A percentile compares a stretch with the other conserved stretches of the same genome.
These are phyloP conservation scores for Scutellaria baicalensis DNA, from an alignment of 257 asterid genomes.

Conservation along the genomic window DNA sequence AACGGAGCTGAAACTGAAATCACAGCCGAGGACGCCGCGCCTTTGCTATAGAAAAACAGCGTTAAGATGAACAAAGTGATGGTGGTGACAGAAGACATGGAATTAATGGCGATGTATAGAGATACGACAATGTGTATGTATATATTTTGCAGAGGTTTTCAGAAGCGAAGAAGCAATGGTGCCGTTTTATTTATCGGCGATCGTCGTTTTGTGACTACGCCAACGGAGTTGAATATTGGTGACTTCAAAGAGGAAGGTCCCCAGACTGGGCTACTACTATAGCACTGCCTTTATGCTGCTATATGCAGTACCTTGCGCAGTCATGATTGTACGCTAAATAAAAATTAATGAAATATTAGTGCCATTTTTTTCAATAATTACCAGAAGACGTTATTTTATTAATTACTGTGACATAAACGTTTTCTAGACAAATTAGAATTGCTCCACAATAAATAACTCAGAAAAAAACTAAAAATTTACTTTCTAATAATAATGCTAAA, in stretches of 20 bases:
- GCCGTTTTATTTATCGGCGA: slow-evolving; percentile 17
- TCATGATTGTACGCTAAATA: neutral
- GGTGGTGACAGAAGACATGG: slow-evolving; percentile 23
- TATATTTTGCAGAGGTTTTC: slow-evolving; percentile 13
- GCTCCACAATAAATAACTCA: too few species aligned
- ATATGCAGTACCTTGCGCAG: neutral
- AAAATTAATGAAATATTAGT: neutral
- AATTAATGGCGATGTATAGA: neutral
- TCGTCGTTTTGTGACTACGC: neutral
- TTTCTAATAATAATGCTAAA: too few species aligned
- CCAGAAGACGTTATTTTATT: neutral
- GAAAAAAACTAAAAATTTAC: too few species aligned
- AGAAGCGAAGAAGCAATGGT: neutral
- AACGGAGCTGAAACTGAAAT: slow-evolving; percentile 20
- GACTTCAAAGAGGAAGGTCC: slow-evolving; percentile 4
- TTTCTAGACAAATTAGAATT: too few species aligned
- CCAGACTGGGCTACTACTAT: neutral
- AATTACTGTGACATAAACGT: neutral
- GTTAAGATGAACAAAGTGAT: slow-evolving; percentile 26
- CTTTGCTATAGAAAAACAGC: slow-evolving; percentile 21
- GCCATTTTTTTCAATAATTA: neutral
- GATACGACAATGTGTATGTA: slow-evolving; percentile 14
- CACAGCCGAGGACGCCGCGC: slow-evolving; percentile 13
- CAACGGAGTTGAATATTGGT: slow-evolving; percentile 11
- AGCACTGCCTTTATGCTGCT: neutral